These are phyloP conservation scores for Penicillium frequentans DNA, from an alignment of 2,329 filamentous ascomycete genomes.

Conservation along the genomic window DNA sequence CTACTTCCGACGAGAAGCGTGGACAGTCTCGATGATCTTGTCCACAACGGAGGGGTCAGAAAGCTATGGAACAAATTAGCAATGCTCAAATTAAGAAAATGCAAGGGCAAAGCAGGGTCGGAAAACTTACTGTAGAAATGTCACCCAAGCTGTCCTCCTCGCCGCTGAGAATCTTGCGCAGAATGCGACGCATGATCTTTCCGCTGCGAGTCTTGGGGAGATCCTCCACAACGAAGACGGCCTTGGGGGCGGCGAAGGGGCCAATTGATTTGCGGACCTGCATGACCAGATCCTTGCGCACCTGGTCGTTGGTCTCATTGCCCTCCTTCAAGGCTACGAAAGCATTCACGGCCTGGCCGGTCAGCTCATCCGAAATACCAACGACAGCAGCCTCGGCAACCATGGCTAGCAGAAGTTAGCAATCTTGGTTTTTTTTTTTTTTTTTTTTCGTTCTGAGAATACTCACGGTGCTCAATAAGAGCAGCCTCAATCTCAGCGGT, in stretches of 20 bases:
- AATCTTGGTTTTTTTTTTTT: neutral
- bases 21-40: conserved; percentile 82
- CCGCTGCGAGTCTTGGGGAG: conserved; percentile 95
- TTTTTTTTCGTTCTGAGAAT: neutral
- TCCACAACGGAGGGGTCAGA: conserved; percentile 87
- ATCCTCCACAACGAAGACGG: conserved; percentile 85
- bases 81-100: neutral
- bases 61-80: conserved; percentile 54
- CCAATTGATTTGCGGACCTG: conserved; percentile 98
- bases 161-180: conserved; percentile 94
- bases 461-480: conserved; percentile 78
- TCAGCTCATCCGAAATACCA: conserved; percentile 88
- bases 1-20: conserved; percentile 49
- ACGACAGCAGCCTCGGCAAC: conserved; percentile 96
- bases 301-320: conserved; percentile 71
- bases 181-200: conserved; percentile 97
- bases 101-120: neutral
- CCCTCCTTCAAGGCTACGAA: conserved; percentile 92
- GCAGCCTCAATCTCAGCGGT: conserved; percentile 98
- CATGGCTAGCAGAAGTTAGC: conserved; percentile 29
- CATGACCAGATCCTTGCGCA: conserved; percentile 89
- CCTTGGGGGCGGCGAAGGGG: conserved; percentile 94
- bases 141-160: conserved; percentile 98
- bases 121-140: conserved; percentile 73
- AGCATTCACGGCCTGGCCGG: conserved; percentile 94